These are phyloP conservation scores for Vitis amurensis DNA, from an alignment of 164 flowering plant genomes.

Conservation along the genomic window DNA sequence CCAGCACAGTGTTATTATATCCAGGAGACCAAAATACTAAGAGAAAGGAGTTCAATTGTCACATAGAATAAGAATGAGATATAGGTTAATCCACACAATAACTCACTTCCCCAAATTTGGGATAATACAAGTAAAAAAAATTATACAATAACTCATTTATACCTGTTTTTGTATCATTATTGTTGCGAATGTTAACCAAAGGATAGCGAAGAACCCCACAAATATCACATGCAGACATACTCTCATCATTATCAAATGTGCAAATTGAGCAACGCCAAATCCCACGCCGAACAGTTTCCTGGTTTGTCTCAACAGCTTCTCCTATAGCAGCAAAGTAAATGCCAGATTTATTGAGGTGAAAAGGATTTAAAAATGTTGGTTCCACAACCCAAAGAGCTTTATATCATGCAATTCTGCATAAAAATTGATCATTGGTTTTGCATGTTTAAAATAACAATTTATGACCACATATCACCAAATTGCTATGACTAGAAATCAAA, in stretches of 20 bases:
- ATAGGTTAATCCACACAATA: not conserved
- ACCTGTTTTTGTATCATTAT: slow-evolving; percentile 49
- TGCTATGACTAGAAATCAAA: too few relatives aligned
- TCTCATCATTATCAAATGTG: slow-evolving; percentile 83
- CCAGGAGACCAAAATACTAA: not conserved
- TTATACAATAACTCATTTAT: not conserved
- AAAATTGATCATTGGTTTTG: too few relatives aligned
- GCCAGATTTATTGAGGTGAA: not conserved
- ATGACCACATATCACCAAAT: too few relatives aligned
- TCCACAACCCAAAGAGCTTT: not conserved
- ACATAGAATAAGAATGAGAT: not conserved
- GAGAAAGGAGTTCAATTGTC: not conserved
- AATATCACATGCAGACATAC: slow-evolving; percentile 73
- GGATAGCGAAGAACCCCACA: slow-evolving; percentile 84
- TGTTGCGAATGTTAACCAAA: slow-evolving; percentile 25
- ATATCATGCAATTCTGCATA: not conserved
- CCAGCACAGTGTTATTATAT: too few relatives aligned
- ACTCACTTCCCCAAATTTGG: not conserved
- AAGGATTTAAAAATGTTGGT: too few relatives aligned
- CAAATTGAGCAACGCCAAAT: slow-evolving; percentile 87
- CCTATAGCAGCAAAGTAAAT: slow-evolving; percentile 22
- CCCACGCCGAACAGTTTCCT: slow-evolving; percentile 31
- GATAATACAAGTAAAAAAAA: not conserved
- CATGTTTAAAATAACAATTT: too few relatives aligned
- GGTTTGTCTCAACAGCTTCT: slow-evolving; percentile 25